Percentiles rank a stretch among this genome's conserved stretches.
Evolutionary conservation across 495 filamentous ascomycete genomes (phyloP).

Genomic region (Beverwykella pulmonaria): DNA sequence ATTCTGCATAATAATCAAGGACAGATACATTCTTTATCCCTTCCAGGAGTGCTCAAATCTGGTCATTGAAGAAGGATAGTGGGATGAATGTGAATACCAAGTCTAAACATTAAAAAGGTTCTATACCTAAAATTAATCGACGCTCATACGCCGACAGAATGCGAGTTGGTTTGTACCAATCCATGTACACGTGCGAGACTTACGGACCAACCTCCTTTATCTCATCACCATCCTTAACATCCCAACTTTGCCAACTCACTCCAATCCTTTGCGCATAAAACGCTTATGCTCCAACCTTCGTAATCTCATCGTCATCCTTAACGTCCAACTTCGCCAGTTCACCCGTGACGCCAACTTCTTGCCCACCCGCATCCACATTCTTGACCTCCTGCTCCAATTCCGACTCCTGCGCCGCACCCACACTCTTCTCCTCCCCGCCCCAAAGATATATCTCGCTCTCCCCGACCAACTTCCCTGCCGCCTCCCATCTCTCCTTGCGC

Average conservation of each 20-base stretch:
- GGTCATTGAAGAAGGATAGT: neutral
- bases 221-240: slow-evolving; percentile 12
- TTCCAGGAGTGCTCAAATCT: neutral
- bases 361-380: neutral
- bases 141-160: no score
- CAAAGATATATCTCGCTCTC: slow-evolving; percentile 81
- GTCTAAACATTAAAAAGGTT: no score
- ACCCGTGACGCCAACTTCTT: no score
- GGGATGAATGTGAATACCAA: no score
- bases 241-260: slow-evolving; percentile 4
- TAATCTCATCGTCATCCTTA: slow-evolving; percentile 3
- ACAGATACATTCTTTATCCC: neutral
- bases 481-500: slow-evolving; percentile 70
- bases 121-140: no score
- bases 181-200: no score
- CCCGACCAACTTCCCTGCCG: slow-evolving; percentile 75
- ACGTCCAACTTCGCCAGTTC: slow-evolving; percentile 11
- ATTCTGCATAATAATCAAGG: neutral
- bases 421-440: slow-evolving; percentile 56
- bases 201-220: neutral
- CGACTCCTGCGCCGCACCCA: slow-evolving; percentile 22
- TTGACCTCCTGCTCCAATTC: neutral
- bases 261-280: no score
- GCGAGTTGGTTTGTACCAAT: no score
- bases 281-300: neutral